These are phyloP conservation scores for Thalassiosira exigua DNA, from an alignment of 352 stramenopile species.

Conservation along the genomic window DNA sequence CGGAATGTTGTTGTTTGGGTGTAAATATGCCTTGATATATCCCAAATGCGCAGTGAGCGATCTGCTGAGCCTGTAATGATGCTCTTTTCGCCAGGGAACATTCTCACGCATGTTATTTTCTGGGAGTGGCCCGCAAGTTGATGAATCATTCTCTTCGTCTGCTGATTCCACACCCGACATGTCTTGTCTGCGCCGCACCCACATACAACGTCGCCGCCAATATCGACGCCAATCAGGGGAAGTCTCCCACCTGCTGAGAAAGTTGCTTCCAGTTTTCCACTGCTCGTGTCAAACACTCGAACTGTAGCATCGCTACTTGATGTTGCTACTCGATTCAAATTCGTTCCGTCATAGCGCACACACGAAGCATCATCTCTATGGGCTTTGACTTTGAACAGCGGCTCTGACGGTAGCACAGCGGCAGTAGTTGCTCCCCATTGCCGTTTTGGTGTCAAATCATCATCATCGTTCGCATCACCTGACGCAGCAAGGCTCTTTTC, in stretches of 20 bases:
- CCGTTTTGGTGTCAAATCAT: conserved; percentile 28
- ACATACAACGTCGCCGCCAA: conserved; percentile 69
- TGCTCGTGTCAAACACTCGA: conserved; percentile 77
- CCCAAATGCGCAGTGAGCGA: conserved; percentile 82
- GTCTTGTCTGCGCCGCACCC: conserved; percentile 80
- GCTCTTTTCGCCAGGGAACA: conserved; percentile 69
- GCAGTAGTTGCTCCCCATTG: conserved; percentile 41
- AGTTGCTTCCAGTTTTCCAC: conserved; percentile 63
- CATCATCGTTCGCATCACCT: background rate
- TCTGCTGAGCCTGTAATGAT: conserved; percentile 79
- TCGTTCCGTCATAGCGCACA: conserved; percentile 73
- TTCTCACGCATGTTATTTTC: conserved; percentile 79
- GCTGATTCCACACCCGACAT: conserved; percentile 79
- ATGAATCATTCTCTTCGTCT: conserved; percentile 81
- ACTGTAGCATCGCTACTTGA: conserved; percentile 74
- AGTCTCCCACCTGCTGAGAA: conserved; percentile 64
- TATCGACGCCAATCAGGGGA: conserved; percentile 74
- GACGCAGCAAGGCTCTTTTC: conserved; percentile 13
- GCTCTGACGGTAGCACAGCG: conserved; percentile 64
- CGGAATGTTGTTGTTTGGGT: conserved; percentile 74
- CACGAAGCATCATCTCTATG: conserved; percentile 71
- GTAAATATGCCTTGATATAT: conserved; percentile 83
- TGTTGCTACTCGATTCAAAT: conserved; percentile 70
- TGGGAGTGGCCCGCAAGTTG: conserved; percentile 81
- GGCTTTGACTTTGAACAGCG: conserved; percentile 67